Evolutionary conservation across 2,329 filamentous ascomycete genomes (phyloP).

Genomic region (Tolypocladium sp.): DNA sequence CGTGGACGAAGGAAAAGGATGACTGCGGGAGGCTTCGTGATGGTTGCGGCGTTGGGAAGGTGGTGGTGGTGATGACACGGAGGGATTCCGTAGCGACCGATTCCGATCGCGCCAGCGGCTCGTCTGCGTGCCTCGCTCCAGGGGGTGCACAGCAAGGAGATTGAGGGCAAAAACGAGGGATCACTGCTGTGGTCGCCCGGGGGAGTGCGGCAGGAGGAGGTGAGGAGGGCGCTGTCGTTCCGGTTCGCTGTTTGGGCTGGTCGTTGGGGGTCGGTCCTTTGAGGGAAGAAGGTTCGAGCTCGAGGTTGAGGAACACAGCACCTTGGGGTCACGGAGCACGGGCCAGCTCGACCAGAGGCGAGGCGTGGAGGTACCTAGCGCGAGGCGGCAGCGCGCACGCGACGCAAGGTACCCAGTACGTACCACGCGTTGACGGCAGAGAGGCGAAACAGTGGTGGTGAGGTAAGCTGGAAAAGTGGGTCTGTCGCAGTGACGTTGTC

Average conservation of each 20-base stretch:
- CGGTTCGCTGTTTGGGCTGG: conserved; percentile 2
- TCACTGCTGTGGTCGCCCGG: conserved; percentile 3
- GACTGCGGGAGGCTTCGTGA: neutral
- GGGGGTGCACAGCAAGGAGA: neutral
- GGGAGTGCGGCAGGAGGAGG: conserved; percentile 1
- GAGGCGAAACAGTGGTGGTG: conserved; percentile 1
- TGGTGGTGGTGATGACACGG: neutral
- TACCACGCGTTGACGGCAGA: neutral
- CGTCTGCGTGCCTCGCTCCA: conserved; percentile 1
- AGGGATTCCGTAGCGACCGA: conserved; percentile 1
- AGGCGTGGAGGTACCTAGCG: conserved; percentile 10
- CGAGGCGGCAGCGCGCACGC: neutral
- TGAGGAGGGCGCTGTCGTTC: neutral
- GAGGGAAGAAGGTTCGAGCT: conserved; percentile 23
- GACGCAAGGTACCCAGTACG: conserved; percentile 12
- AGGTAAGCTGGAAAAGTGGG: conserved; percentile 1
- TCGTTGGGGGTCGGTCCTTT: conserved; percentile 9
- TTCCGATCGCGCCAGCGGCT: conserved; percentile 1
- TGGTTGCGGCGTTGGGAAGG: neutral
- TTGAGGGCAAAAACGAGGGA: neutral
- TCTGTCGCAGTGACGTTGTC: conserved; percentile 11
- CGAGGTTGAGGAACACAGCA: conserved; percentile 14
- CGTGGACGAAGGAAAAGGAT: neutral
- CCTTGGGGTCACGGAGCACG: conserved; percentile 9
- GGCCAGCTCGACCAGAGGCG: conserved; percentile 3